Base-by-base conservation (phyloP, 108 stramenopile genomes). In the Phaeodactylum tricornutum region DNA sequence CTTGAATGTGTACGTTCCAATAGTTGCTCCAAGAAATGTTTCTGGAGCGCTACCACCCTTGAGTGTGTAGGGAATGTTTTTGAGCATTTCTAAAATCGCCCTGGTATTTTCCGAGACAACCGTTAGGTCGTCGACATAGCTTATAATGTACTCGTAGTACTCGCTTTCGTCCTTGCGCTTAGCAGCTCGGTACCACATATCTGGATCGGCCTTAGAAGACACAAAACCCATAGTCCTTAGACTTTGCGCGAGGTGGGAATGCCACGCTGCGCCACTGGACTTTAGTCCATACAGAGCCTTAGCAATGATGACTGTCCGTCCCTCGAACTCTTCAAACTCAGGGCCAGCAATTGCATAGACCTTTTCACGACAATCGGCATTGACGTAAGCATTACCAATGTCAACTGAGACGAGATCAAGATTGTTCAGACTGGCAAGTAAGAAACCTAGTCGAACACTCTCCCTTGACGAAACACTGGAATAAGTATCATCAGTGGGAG, bases 101-200 rank as follows among this genome's bases (percentile, higher is more conserved):
- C 50, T 19, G 12, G 55, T 44, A 47, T 56, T 29, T 27, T 56
- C 29, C 55, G 47, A 47, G 4, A 25, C 55, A 9, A 53, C 3
- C 3, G 44, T 26, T 26, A 45, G 9, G 21, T 45, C 44, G 19
- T 45, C 44, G 14, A 27, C 24, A 64, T 57, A 43, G 3, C 23
- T 43, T 3, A 12, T 15, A 4, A 53, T 26, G 7, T 50, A 50
- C 38, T 50, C 49, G 32, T 35, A 50, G 3, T 30, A n/a, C n/a
- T 16, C 47, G 17, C 8, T 17, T 17, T 47, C 33, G 11, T 43
- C n/a, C n/a, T n/a, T n/a, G n/a, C n/a, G n/a, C n/a, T n/a, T n/a
- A n/a, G n/a, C n/a, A n/a, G n/a, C 35, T 1, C 46, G 49, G 22
- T 26, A 29, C 69, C 69, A 71, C 4, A 71, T 29, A 35, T 71